These are phyloP conservation scores for Pseudogymnoascus sp. DNA, from an alignment of 2,329 filamentous ascomycete genomes.

Conservation along the genomic window DNA sequence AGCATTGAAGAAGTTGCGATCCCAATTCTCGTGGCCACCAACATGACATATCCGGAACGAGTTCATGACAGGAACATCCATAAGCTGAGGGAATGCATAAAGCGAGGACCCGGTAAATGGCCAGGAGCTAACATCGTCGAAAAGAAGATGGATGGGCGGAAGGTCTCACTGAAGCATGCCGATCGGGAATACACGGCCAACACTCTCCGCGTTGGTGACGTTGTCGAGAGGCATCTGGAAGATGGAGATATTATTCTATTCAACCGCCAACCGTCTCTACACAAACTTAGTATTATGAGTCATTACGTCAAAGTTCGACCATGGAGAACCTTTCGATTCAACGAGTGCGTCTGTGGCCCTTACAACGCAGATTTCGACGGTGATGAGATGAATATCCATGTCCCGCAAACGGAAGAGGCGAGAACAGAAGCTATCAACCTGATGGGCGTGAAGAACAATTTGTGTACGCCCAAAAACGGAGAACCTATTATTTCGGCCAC, in stretches of 20 bases:
- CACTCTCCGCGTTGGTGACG: slow-evolving; percentile 71
- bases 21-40: slow-evolving; percentile 86
- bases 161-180: slow-evolving; percentile 69
- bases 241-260: slow-evolving; percentile 95
- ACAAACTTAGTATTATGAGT: slow-evolving; percentile 97
- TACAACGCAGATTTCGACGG: slow-evolving; percentile 99
- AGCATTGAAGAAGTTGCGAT: slow-evolving; percentile 91
- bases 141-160: slow-evolving; percentile 63
- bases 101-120: slow-evolving; percentile 70
- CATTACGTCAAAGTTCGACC: slow-evolving; percentile 90
- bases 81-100: slow-evolving; percentile 68
- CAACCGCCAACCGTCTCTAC: slow-evolving; percentile 93
- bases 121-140: slow-evolving; percentile 81
- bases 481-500: slow-evolving; percentile 98
- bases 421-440: slow-evolving; percentile 89
- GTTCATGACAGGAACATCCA: slow-evolving; percentile 80
- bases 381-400: slow-evolving; percentile 98
- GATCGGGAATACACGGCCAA: slow-evolving; percentile 66
- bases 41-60: slow-evolving; percentile 89
- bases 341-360: slow-evolving; percentile 95
- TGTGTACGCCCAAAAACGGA: slow-evolving; percentile 93
- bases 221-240: slow-evolving; percentile 90
- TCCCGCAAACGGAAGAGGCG: slow-evolving; percentile 95
- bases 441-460: slow-evolving; percentile 97
- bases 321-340: slow-evolving; percentile 91